These are phyloP conservation scores for Pseudozyma tsukubaensis DNA, from an alignment of 1,284 basidiomycete genomes.

Conservation along the genomic window DNA sequence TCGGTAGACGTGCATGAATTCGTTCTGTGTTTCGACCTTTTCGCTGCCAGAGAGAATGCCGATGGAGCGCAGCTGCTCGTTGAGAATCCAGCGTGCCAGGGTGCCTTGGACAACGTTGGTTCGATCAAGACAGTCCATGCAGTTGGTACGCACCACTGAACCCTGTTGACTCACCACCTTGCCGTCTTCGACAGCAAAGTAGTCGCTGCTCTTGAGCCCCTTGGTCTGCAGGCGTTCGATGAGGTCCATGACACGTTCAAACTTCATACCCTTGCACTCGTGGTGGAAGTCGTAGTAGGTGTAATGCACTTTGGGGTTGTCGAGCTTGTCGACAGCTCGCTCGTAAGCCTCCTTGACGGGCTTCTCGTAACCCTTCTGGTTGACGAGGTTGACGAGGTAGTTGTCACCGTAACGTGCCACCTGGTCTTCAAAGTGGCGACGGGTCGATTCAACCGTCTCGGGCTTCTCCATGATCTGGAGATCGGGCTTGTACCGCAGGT, in stretches of 20 bases:
- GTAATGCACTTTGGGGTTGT: constrained; percentile 81
- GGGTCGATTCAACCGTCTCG: constrained; percentile 80
- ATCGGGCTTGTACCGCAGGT: constrained; percentile 95
- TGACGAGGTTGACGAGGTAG: constrained; percentile 89
- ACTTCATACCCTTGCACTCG: constrained; percentile 94
- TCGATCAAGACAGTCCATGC: constrained; percentile 88
- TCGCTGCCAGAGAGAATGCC: constrained; percentile 59
- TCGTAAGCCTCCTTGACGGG: constrained; percentile 98
- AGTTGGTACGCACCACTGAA: constrained; percentile 72
- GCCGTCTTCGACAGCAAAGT: constrained; percentile 46
- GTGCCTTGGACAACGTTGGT: constrained; percentile 90
- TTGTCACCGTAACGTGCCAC: constrained; percentile 82
- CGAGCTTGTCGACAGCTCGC: constrained; percentile 75
- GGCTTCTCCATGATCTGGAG: constrained; percentile 93
- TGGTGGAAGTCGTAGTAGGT: constrained; percentile 98
- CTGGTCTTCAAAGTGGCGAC: constrained; percentile 81
- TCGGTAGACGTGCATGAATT: constrained; percentile 79
- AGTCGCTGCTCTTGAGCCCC: constrained; percentile 74
- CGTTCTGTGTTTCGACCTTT: constrained; percentile 56
- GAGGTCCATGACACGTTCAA: constrained; percentile 88
- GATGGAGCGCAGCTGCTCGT: constrained; percentile 78
- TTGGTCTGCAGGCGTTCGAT: constrained; percentile 79
- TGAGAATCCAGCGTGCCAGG: constrained; percentile 68
- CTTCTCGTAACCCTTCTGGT: constrained; percentile 93
- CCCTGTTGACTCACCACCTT: constrained; percentile 63